These are phyloP conservation scores for Symmetrospora coprosmae DNA, from an alignment of 768 basidiomycete genomes.

Conservation along the genomic window DNA sequence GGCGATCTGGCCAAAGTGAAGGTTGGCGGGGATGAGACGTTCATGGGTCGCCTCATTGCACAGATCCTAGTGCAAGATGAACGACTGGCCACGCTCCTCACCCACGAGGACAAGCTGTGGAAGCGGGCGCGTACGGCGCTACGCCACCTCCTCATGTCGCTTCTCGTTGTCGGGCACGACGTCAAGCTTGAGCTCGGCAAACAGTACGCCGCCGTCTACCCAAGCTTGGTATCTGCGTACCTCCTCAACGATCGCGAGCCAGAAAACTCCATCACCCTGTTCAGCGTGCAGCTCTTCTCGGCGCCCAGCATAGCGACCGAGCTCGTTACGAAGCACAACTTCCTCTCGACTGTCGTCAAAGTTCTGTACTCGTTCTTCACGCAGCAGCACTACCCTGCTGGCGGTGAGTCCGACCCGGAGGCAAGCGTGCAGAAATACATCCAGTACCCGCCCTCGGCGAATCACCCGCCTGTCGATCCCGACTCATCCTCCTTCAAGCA, in stretches of 20 bases:
- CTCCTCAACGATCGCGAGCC: slow-evolving; percentile 84
- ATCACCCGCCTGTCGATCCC: slow-evolving; percentile 48
- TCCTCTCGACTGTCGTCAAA: slow-evolving; percentile 60
- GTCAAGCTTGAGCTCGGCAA: slow-evolving; percentile 21
- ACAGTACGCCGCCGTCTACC: slow-evolving; percentile 47
- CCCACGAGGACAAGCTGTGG: slow-evolving; percentile 36
- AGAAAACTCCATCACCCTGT: slow-evolving; percentile 87
- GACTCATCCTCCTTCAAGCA: slow-evolving; percentile 80
- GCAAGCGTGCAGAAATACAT: slow-evolving; percentile 42
- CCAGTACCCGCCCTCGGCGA: slow-evolving; percentile 42
- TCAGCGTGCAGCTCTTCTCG: slow-evolving; percentile 82
- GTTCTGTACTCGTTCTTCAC: slow-evolving; percentile 88
- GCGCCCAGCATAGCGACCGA: slow-evolving; percentile 70
- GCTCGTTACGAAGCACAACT: slow-evolving; percentile 56
- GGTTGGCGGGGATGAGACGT: slow-evolving; percentile 4
- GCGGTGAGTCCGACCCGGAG: background rate
- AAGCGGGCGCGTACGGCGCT: slow-evolving; percentile 34
- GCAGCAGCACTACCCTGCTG: slow-evolving; percentile 50
- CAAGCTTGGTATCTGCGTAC: slow-evolving; percentile 73
- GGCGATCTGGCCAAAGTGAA: slow-evolving; percentile 5
- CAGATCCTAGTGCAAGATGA: background rate
- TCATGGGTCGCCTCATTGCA: slow-evolving; percentile 4
- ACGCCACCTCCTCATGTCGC: slow-evolving; percentile 32
- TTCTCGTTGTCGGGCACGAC: slow-evolving; percentile 25
- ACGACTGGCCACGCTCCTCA: slow-evolving; percentile 25